Evolutionary conservation across 768 basidiomycete species (phyloP).

Genomic region (Dacryopinax primogenitus): DNA sequence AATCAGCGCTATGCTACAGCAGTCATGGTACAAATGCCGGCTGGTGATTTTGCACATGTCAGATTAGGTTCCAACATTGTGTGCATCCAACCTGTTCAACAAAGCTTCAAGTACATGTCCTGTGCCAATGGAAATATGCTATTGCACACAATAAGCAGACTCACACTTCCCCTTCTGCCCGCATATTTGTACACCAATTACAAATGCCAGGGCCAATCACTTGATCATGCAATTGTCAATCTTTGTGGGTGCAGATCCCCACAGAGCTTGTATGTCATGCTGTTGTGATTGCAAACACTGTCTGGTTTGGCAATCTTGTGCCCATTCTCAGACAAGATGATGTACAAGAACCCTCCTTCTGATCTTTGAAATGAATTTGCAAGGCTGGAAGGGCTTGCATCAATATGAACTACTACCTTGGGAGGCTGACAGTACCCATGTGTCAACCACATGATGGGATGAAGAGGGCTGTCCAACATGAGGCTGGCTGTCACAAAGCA

Average conservation of each 20-base stretch:
- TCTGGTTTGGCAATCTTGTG: neutral
- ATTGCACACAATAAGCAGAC: neutral
- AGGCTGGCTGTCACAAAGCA: too few species aligned
- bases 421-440: too few species aligned
- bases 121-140: too few species aligned
- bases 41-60: neutral
- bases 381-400: too few species aligned
- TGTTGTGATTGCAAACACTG: neutral
- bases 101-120: neutral
- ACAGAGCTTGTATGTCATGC: slow-evolving; percentile 6
- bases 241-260: neutral
- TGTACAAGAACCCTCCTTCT: too few species aligned
- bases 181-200: slow-evolving; percentile 12
- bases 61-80: neutral
- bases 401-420: too few species aligned
- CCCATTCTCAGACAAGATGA: too few species aligned
- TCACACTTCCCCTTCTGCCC: slow-evolving; percentile 1
- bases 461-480: too few species aligned
- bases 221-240: neutral
- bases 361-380: too few species aligned
- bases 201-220: slow-evolving; percentile 9
- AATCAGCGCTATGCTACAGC: neutral
- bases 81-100: neutral
- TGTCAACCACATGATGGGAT: too few species aligned
- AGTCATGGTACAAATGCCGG: neutral